phyloP scores from a whole-genome alignment of 2,329 filamentous ascomycete species.

The Colletotrichum magnum region DNA sequence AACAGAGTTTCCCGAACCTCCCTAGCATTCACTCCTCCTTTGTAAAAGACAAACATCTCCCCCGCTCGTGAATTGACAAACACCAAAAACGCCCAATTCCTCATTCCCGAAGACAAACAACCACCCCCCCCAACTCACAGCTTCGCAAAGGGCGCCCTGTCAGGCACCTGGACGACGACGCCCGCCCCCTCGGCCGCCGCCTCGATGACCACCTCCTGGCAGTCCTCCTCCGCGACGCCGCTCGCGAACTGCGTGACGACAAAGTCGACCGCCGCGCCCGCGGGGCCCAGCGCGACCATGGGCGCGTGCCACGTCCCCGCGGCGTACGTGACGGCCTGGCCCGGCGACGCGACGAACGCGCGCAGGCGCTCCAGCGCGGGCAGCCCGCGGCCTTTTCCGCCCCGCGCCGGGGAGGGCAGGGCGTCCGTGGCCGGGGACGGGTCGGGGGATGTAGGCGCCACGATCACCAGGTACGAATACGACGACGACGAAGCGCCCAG shows the following conservation, averaged over 20 bases:
- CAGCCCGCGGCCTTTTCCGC: constrained; percentile 65
- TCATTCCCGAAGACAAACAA: neutral
- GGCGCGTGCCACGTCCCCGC: constrained; percentile 96
- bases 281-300: constrained; percentile 85
- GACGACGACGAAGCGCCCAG: constrained; percentile 59
- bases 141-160: constrained; percentile 36
- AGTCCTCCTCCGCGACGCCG: constrained; percentile 86
- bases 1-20: neutral
- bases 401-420: constrained; percentile 55
- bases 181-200: constrained; percentile 55
- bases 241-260: constrained; percentile 92
- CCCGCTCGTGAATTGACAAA: neutral
- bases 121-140: constrained; percentile 13
- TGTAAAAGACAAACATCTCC: neutral
- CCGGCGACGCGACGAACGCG: constrained; percentile 83
- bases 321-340: constrained; percentile 91
- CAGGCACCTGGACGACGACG: constrained; percentile 52
- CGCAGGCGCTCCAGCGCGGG: constrained; percentile 80
- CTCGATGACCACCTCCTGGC: constrained; percentile 78
- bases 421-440: constrained; percentile 46
- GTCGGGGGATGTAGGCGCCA: constrained; percentile 78
- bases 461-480: constrained; percentile 82
- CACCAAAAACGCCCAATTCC: neutral
- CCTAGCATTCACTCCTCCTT: neutral
- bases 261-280: constrained; percentile 79